Percentiles rank a stretch among this genome's conserved stretches.
These are phyloP conservation scores for Leishmania mexicana DNA, from an alignment of 208 protist species.

Conservation along the genomic window DNA sequence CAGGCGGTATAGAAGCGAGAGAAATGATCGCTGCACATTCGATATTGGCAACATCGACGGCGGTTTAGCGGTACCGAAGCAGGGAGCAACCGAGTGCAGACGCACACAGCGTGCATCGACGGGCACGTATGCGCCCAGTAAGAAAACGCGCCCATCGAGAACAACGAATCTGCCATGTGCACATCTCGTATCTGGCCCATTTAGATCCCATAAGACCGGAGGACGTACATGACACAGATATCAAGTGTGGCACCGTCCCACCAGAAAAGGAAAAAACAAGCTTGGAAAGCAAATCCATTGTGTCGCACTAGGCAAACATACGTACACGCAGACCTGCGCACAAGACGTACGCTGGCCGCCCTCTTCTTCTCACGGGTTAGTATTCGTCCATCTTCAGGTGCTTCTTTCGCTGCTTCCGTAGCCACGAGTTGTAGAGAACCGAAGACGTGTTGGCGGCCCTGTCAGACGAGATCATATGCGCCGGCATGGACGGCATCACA, in stretches of 20 bases:
- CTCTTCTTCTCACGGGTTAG: not conserved
- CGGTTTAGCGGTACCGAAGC: not conserved
- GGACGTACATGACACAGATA: not conserved
- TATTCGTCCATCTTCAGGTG: conserved; percentile 17
- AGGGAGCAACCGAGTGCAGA: not conserved
- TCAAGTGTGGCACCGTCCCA: not conserved
- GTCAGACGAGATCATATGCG: conserved; percentile 24
- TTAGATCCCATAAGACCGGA: not conserved
- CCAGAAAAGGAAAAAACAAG: not conserved
- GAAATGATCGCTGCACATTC: not conserved
- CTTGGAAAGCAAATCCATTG: not conserved
- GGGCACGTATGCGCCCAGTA: not conserved
- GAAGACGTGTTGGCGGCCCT: conserved; percentile 30
- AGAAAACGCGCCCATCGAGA: not conserved
- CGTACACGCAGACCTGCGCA: too few species aligned
- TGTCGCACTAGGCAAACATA: not conserved
- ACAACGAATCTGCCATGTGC: not conserved
- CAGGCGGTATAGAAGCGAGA: not conserved
- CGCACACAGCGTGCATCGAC: not conserved
- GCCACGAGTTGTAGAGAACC: conserved; percentile 35
- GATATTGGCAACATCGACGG: not conserved
- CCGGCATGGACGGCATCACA: conserved; percentile 31
- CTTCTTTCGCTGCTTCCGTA: conserved; percentile 25
- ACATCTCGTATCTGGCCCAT: not conserved
- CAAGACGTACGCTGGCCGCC: not conserved